Evolutionary conservation across 495 filamentous ascomycete genomes (phyloP), one percentile per base, ranked within the genome.

Genomic region (Penicillium salamii): DNA sequence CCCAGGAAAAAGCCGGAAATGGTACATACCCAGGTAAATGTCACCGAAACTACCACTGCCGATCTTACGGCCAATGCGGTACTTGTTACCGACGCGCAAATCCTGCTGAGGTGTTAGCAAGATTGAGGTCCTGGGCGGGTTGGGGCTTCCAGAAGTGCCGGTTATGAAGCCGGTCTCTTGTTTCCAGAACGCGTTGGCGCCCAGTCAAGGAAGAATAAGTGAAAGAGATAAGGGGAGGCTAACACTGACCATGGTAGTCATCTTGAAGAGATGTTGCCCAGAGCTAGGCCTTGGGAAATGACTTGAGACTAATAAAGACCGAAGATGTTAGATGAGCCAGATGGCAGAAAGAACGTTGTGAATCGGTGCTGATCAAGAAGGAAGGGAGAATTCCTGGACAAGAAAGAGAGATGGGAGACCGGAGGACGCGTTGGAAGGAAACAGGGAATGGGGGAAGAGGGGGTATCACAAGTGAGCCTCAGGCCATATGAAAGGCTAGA

Each of bases 31-130:
- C 18, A 99, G 89, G 72, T 99, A 99, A 59, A 99, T 99, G 55
- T 99, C 95, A 74, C 95, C 95, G 72, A 99, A 99, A 68, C 87
- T 91, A 58, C 95, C 95, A 52, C 91, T 96, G 57, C 95, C 95
- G 67, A 99, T 99, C 80, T 99, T 99, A 48, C 95, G 90, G 60
- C 95, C 95, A 71, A 99, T 99, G 51, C 95, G 90, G 83, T 99
- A 99, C 75, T 99, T 97, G 72, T 99, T 99, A 69, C 93, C 93
- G 76, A 99, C 93, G 70, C 93, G 89, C 58, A 99, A 84, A 86
- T 99, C 93, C 93, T 98, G 50, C 49, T 39, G 17, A 23, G 34
- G 45, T 46, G 58, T 66, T 36, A 62, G 63, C 38, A 54, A 15
- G 49, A 20, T 4, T 26, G 23, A 8, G n/a, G n/a, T n/a, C n/a